These are phyloP conservation scores for Amanita phalloides DNA, from an alignment of 768 basidiomycete species.

Conservation along the genomic window DNA sequence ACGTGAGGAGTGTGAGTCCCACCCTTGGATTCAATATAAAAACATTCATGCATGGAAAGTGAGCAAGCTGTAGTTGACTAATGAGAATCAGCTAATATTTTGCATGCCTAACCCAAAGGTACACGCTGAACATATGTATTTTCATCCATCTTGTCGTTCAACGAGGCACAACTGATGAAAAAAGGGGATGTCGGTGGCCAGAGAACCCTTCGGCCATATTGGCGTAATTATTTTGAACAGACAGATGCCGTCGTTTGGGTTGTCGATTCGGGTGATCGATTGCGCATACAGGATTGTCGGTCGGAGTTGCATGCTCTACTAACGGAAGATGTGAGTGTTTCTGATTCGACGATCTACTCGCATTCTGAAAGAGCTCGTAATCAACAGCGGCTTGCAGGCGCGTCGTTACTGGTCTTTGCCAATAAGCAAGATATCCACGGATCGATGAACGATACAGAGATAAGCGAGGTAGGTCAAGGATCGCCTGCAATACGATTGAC, in stretches of 20 bases:
- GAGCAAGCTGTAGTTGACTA: conserved; percentile 14
- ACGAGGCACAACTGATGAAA: not conserved
- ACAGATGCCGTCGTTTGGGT: conserved; percentile 99
- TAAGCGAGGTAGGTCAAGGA: conserved; percentile 55
- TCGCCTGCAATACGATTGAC: not conserved
- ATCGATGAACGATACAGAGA: conserved; percentile 74
- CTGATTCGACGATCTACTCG: conserved; percentile 4
- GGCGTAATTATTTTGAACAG: conserved; percentile 98
- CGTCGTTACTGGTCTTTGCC: conserved; percentile 89
- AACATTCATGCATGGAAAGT: conserved; percentile 89
- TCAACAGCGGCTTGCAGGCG: conserved; percentile 82
- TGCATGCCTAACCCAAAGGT: conserved; percentile 25
- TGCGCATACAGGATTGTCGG: conserved; percentile 86
- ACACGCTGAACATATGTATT: conserved; percentile 72
- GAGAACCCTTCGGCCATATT: conserved; percentile 90
- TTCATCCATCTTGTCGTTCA: not conserved
- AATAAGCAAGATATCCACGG: conserved; percentile 96
- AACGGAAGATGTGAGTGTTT: conserved; percentile 73
- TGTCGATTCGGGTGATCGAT: conserved; percentile 88
- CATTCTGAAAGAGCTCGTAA: conserved; percentile 7
- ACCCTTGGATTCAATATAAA: conserved; percentile 99
- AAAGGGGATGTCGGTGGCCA: conserved; percentile 99
- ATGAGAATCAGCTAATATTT: conserved; percentile 8
- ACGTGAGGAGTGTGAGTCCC: conserved; percentile 80
- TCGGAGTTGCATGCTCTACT: conserved; percentile 79